A percentile compares a stretch with the other conserved stretches of the same genome.
These are phyloP conservation scores for Zymoseptoria crescenta DNA, from an alignment of 2,329 filamentous ascomycete genomes.

Conservation along the genomic window DNA sequence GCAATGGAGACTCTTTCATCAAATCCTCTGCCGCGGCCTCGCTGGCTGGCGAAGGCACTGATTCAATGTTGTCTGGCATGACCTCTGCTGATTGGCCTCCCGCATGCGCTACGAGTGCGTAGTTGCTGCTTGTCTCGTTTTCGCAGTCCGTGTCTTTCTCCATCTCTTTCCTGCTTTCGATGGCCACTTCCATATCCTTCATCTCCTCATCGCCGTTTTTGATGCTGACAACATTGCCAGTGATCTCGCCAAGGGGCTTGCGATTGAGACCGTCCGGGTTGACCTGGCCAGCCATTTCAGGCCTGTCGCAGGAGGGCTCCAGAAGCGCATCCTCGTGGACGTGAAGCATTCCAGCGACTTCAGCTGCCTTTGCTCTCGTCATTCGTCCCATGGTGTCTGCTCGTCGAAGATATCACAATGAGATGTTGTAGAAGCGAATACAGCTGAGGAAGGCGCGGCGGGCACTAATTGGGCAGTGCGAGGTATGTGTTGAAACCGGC, in stretches of 20 bases:
- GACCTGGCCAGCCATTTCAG: slow-evolving; percentile 5
- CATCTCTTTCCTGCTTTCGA: slow-evolving; percentile 23
- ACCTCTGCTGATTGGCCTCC: slow-evolving; percentile 6
- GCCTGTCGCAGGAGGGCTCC: slow-evolving; percentile 22
- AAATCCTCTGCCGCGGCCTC: slow-evolving; percentile 14
- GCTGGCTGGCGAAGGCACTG: slow-evolving; percentile 13
- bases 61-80: slow-evolving; percentile 13
- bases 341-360: slow-evolving; percentile 33
- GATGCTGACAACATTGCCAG: slow-evolving; percentile 26
- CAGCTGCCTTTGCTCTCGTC: slow-evolving; percentile 36
- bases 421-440: neutral
- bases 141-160: neutral
- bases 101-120: slow-evolving; percentile 4
- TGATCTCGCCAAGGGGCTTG: slow-evolving; percentile 35
- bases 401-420: neutral
- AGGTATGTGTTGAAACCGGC: neutral
- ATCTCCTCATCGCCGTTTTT: slow-evolving; percentile 28
- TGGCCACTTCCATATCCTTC: slow-evolving; percentile 24
- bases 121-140: neutral
- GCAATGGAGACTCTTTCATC: slow-evolving; percentile 7
- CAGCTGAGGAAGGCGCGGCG: neutral
- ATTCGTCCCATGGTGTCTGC: slow-evolving; percentile 28
- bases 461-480: neutral
- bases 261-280: slow-evolving; percentile 21
- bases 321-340: slow-evolving; percentile 28